phyloP scores from a whole-genome alignment of 495 filamentous ascomycete genomes.

The Neohortaea acidophila region DNA sequence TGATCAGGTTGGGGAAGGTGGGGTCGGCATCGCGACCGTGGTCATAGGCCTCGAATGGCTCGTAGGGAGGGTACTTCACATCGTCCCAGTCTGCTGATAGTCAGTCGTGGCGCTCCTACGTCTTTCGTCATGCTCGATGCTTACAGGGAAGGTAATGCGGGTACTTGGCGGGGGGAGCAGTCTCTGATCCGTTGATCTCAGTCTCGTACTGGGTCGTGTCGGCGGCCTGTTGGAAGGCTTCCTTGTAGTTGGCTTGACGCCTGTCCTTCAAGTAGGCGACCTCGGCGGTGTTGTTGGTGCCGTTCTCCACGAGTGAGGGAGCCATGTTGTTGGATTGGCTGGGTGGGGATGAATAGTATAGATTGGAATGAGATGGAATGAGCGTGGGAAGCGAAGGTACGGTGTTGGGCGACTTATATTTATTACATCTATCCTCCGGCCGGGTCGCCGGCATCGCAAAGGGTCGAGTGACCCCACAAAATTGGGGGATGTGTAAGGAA shows the following conservation, averaged over 20 bases:
- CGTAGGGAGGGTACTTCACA: conserved; percentile 40
- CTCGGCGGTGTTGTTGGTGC: conserved; percentile 3
- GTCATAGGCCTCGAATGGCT: conserved; percentile 56
- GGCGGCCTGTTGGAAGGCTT: conserved; percentile 19
- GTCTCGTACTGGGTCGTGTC: conserved; percentile 16
- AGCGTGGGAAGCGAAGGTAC: too few species aligned
- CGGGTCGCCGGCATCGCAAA: too few species aligned
- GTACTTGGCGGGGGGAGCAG: conserved; percentile 40
- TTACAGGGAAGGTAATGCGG: conserved; percentile 47
- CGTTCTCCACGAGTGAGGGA: conserved; percentile 21
- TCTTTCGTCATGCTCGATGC: background rate
- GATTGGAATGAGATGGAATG: too few species aligned
- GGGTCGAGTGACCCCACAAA: too few species aligned
- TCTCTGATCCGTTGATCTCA: conserved; percentile 24
- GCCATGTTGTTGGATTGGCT: conserved; percentile 18
- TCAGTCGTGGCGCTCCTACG: conserved; percentile 19
- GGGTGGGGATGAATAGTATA: background rate
- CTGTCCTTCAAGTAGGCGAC: conserved; percentile 10
- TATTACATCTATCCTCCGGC: background rate
- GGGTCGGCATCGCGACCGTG: conserved; percentile 59
- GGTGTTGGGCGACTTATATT: too few species aligned
- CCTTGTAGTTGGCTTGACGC: conserved; percentile 19
- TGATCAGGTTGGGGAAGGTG: conserved; percentile 50
- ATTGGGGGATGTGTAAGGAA: too few species aligned
- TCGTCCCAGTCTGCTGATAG: conserved; percentile 8